Base-by-base conservation (phyloP, 179 eudicot species). In the Corrigiola litoralis region DNA sequence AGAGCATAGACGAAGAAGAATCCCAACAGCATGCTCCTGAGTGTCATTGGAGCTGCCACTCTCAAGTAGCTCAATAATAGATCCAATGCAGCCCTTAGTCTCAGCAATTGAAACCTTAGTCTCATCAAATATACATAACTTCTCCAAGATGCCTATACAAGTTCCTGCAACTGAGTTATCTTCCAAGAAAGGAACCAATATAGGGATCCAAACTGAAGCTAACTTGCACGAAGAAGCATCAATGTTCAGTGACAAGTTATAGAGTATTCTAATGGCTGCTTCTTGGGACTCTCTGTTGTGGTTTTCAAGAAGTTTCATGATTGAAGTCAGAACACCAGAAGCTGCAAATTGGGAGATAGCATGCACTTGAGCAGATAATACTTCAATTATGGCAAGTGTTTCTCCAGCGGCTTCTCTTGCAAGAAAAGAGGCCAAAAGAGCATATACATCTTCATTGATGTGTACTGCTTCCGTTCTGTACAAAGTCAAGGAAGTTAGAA, bases 61-160 rank as follows among this genome's bases (percentile, higher is more conserved):
- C 49, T 87, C 96, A 4, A 92, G 94, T 33, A 89, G 57, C 48
- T 78, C 79, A 33, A 74, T 75, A 46, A 92, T 75, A 8, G 87
- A 70, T 44, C 82, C 60, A 41, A 92, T 80, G 75, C 94, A 87
- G 7, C 92, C 96, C 27, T 80, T 70, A 24, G 90, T 79, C 75
- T 83, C 84, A 36, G 82, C 87, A 54, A 89, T 59, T 4, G 53
- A 49, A 32, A 44, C 38, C 75, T 72, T 74, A 14, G 76, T 72
- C 25, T 58, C 82, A 73, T 82, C 80, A 16, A 67, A 67, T 33
- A 65, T 52, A 51, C 82, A 79, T 54, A 89, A 48, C 29, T 85
- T 85, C 36, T 72, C 79, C 70, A 88, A 70, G 69, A 89, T 81
- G 46, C 54, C 45, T 59, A 87, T 41, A 61, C 86, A 79, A 29